Evolutionary conservation across 2,329 filamentous ascomycete species (phyloP).

Genomic region (Epichloe aotearoae): DNA sequence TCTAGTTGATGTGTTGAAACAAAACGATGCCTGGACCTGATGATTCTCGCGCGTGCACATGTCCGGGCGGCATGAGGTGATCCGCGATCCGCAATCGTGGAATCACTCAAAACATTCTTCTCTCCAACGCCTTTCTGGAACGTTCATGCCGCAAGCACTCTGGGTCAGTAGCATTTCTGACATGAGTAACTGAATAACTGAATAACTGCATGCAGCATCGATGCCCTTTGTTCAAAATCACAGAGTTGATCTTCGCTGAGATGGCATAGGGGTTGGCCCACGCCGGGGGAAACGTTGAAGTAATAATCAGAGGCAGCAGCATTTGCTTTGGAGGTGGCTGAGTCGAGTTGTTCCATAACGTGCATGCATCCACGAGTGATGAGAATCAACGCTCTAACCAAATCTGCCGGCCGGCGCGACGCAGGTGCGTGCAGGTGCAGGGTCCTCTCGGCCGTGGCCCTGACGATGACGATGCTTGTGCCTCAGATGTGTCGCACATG

Average conservation of each 20-base stretch:
- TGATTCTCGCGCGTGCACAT: too few species aligned
- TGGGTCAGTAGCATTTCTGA: too few species aligned
- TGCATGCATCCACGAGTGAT: too few species aligned
- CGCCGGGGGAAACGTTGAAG: background rate
- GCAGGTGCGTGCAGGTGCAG: background rate
- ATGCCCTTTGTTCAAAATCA: too few species aligned
- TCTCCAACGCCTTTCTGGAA: background rate
- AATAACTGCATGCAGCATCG: too few species aligned
- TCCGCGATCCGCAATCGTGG: background rate
- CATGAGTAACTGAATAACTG: too few species aligned
- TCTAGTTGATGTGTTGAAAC: too few species aligned
- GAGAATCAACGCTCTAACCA: too few species aligned
- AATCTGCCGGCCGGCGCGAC: background rate
- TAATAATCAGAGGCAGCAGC: background rate
- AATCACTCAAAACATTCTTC: background rate
- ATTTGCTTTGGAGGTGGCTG: background rate
- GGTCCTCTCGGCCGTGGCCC: slow-evolving; percentile 4
- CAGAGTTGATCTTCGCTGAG: too few species aligned
- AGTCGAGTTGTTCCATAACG: background rate
- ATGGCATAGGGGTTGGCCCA: background rate
- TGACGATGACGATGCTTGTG: slow-evolving; percentile 14
- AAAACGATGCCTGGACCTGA: too few species aligned
- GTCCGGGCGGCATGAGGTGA: background rate
- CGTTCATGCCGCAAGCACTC: too few species aligned
- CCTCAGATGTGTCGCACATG: slow-evolving; percentile 35